Conservation (phyloP, 2,329 filamentous ascomycete genomes). For the Monilinia aucupariae region DNA sequence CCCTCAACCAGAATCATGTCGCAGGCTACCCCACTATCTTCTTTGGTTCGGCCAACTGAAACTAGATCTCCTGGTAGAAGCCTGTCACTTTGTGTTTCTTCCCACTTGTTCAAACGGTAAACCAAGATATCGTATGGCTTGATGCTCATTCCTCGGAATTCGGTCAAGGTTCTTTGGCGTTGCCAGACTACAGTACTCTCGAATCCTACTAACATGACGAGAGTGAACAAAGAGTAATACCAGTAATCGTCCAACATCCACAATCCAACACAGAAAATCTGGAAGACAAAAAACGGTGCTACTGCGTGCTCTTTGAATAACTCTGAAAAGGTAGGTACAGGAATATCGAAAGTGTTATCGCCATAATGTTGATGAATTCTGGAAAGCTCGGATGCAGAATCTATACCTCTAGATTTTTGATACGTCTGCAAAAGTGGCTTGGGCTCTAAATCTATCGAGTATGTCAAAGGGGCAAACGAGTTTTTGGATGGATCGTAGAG, state of each 20-base stretch:
- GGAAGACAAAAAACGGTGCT: slow-evolving; percentile 98
- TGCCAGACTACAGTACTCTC: slow-evolving; percentile 99
- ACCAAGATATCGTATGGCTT: slow-evolving; percentile 96
- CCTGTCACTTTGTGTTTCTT: slow-evolving; percentile 81
- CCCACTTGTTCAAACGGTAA: slow-evolving; percentile 82
- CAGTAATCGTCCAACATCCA: slow-evolving; percentile 99
- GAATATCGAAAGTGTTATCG: slow-evolving; percentile 93
- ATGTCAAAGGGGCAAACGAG: slow-evolving; percentile 76
- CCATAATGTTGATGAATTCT: slow-evolving; percentile 89
- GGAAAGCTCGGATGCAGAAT: slow-evolving; percentile 67
- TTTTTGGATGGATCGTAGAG: slow-evolving; percentile 68
- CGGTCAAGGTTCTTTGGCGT: slow-evolving; percentile 86
- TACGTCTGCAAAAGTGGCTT: slow-evolving; percentile 74
- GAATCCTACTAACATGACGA: slow-evolving; percentile 96
- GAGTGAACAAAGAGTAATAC: slow-evolving; percentile 99
- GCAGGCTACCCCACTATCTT: slow-evolving; percentile 93
- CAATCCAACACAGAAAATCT: slow-evolving; percentile 94
- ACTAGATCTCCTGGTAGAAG: slow-evolving; percentile 90
- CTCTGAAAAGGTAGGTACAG: slow-evolving; percentile 90
- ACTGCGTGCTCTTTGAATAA: slow-evolving; percentile 98
- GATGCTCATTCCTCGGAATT: slow-evolving; percentile 99
- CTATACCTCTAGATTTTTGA: slow-evolving; percentile 73
- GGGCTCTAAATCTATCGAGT: slow-evolving; percentile 77
- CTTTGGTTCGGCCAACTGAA: slow-evolving; percentile 88
- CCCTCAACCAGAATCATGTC: slow-evolving; percentile 95